phyloP scores from a whole-genome alignment of 306 rosid genomes.

The Cucurbita maxima region DNA sequence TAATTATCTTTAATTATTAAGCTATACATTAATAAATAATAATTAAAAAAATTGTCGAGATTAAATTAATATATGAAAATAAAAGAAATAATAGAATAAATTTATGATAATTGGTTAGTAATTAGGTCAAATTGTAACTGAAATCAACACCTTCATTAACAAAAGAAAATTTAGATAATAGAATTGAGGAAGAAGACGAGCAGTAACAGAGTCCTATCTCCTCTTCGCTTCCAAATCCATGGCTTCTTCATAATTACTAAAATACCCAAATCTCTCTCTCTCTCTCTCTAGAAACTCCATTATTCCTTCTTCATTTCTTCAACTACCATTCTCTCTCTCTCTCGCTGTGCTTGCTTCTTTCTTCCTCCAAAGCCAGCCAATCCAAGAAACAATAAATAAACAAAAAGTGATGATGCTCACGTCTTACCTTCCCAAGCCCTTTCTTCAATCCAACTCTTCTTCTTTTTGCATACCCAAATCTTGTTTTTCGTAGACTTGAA shows the following conservation, averaged over 20 bases:
- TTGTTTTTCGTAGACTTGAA: constrained; percentile 16
- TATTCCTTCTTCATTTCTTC: constrained; percentile 4
- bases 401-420: constrained; percentile 41
- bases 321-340: constrained; percentile 14
- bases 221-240: neutral
- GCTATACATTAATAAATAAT: too few species aligned
- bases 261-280: neutral
- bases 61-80: too few species aligned
- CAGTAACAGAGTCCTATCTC: neutral
- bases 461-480: constrained; percentile 26
- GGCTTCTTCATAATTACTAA: neutral
- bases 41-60: too few species aligned
- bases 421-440: constrained; percentile 48
- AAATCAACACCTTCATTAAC: too few species aligned
- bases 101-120: too few species aligned
- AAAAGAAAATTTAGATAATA: too few species aligned
- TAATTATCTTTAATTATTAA: too few species aligned
- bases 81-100: too few species aligned
- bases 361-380: constrained; percentile 18
- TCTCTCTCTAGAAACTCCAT: neutral
- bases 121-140: too few species aligned
- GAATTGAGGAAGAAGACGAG: too few species aligned
- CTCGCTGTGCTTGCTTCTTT: constrained; percentile 19
- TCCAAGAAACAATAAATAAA: neutral
- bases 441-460: constrained; percentile 76